Evolutionary conservation across 2,329 filamentous ascomycete genomes (phyloP), one percentile per base, ranked within the genome.

Genomic region (Colletotrichum liriopes): DNA sequence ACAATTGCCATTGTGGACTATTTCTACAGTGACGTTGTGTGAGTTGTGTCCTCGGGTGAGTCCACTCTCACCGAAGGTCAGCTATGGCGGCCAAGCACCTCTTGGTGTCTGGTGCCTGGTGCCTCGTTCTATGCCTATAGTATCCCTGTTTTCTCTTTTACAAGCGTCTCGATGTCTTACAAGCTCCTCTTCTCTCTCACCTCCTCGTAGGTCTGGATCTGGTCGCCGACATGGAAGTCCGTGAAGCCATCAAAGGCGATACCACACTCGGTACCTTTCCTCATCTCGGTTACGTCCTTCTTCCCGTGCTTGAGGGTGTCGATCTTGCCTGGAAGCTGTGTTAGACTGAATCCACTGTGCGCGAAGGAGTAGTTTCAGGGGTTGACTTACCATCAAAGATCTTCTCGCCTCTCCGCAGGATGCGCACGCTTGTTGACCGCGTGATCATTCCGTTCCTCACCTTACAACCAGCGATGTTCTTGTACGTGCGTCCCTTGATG

Each of bases 261-360:
- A 75, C 96, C 96, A 78, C 96, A 99, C 82, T 99, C 96, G n/a
- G 89, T 90, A 71, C 95, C 95, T 83, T 97, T 98, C 77, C 91
- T 91, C 91, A 97, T 96, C 79, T 98, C 94, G 56, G 86, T 86
- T 39, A 96, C 93, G 75, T 98, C 94, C 81, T 97, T 97, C 87
- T 98, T 98, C 81, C 93, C 91, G 78, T 97, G 93, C 84, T 96
- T 98, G 71, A 99, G 90, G 1, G 94, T 94, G 23, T 90, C 88
- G 54, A 98, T 89, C 63, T 88, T 88, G 75, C 95, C 96, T 98
- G 54, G 7, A 26, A n/a, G 75, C 47, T 35, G 11, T 37, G 37
- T 71, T 65, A 70, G 72, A 52, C 26, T 18, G 29, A 18, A n/a
- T 5, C 35, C 26, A 16, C 6, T 26, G 9, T n/a, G 16, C 14